phyloP scores from a whole-genome alignment of 164 flowering plant species.

The Platanus orientalis region DNA sequence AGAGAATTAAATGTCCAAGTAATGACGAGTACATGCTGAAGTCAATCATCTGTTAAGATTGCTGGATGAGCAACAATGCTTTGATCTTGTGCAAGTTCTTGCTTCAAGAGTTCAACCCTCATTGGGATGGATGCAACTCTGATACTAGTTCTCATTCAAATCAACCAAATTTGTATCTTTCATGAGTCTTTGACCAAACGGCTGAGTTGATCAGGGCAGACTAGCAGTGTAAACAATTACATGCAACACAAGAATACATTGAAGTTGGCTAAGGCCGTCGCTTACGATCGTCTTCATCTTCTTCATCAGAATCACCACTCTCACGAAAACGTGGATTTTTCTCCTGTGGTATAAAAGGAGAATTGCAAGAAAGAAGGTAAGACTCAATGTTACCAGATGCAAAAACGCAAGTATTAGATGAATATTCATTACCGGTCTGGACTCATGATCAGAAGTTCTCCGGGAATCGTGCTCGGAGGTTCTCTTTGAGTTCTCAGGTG shows the following conservation, averaged over 20 bases:
- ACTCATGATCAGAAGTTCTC: slow-evolving; percentile 62
- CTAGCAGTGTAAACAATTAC: not conserved
- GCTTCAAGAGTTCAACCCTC: not conserved
- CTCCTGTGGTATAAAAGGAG: slow-evolving; percentile 45
- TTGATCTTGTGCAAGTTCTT: not conserved
- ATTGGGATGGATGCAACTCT: not conserved
- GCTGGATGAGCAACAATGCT: not conserved
- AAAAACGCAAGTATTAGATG: not conserved
- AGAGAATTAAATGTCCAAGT: too few relatives aligned
- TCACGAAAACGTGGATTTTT: slow-evolving; percentile 98
- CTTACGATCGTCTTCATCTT: slow-evolving; percentile 75
- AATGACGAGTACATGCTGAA: too few relatives aligned
- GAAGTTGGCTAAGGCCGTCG: slow-evolving; percentile 20
- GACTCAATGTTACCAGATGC: not conserved
- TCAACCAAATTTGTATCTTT: not conserved
- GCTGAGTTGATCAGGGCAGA: not conserved
- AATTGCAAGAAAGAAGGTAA: not conserved
- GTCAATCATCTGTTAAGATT: not conserved
- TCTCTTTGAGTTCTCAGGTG: slow-evolving; percentile 58
- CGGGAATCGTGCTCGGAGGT: slow-evolving; percentile 49
- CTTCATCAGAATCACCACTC: slow-evolving; percentile 95
- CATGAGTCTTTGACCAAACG: not conserved
- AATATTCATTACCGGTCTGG: slow-evolving; percentile 67
- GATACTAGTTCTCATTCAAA: too few relatives aligned
- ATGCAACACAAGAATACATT: not conserved